A percentile compares a stretch with the other conserved stretches of the same genome.
These are phyloP conservation scores for Cutaneotrichosporon mucoides DNA, from an alignment of 1,284 basidiomycete genomes.

Conservation along the genomic window DNA sequence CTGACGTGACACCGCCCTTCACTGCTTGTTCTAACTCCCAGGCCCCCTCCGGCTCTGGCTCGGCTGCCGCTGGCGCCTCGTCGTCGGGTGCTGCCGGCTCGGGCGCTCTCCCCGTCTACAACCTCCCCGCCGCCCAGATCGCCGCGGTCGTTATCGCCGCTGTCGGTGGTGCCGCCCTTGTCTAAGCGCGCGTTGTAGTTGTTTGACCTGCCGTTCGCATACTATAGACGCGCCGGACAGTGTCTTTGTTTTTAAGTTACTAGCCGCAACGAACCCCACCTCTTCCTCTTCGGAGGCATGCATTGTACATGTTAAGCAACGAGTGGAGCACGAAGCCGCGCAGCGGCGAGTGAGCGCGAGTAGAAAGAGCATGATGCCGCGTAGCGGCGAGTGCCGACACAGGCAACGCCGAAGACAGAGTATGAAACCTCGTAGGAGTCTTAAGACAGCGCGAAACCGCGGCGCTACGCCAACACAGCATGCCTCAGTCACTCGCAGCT, in stretches of 20 bases:
- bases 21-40: background rate
- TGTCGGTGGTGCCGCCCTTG: conserved; percentile 5
- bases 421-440: no score
- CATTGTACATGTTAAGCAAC: conserved; percentile 3
- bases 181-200: conserved; percentile 4
- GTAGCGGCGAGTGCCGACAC: no score
- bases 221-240: background rate
- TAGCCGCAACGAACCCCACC: background rate
- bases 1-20: no score
- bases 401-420: no score
- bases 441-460: no score
- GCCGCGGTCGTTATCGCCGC: conserved; percentile 3
- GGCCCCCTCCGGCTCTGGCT: background rate
- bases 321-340: no score
- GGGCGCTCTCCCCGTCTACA: background rate
- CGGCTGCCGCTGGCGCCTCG: background rate
- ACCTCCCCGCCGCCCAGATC: background rate
- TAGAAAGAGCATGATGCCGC: no score
- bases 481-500: no score
- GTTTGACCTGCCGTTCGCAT: background rate
- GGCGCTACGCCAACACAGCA: no score
- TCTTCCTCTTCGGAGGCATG: conserved; percentile 1
- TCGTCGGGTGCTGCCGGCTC: background rate
- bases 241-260: background rate
- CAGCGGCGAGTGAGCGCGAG: no score